These are phyloP conservation scores for Neophaeococcomyces aloes DNA, from an alignment of 2,329 filamentous ascomycete genomes.

Conservation along the genomic window DNA sequence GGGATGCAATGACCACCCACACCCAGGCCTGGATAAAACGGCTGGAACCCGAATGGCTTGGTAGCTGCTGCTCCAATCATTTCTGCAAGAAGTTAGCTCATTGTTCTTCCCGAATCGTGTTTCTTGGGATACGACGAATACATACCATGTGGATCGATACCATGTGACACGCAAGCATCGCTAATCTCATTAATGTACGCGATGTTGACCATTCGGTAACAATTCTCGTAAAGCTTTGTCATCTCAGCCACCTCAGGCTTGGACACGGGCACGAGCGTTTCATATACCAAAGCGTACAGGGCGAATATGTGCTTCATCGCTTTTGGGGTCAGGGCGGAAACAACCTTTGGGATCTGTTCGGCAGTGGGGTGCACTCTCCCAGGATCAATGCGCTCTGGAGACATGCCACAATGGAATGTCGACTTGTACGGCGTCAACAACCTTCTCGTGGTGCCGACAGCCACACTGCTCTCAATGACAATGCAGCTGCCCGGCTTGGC, in stretches of 20 bases:
- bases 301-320: constrained; percentile 9
- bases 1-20: constrained; percentile 18
- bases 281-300: constrained; percentile 13
- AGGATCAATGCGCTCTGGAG: constrained; percentile 16
- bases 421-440: constrained; percentile 6
- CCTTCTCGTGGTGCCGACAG: constrained; percentile 15
- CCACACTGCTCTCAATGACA: constrained; percentile 17
- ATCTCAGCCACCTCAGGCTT: constrained; percentile 15
- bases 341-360: constrained; percentile 14
- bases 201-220: constrained; percentile 17
- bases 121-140: neutral
- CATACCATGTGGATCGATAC: constrained; percentile 11
- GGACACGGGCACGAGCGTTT: constrained; percentile 13
- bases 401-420: constrained; percentile 16
- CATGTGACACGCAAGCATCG: constrained; percentile 12
- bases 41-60: constrained; percentile 16
- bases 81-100: constrained; percentile 2
- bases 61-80: constrained; percentile 14
- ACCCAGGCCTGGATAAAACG: constrained; percentile 13
- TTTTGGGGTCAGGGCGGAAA: constrained; percentile 12
- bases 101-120: neutral
- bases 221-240: constrained; percentile 18
- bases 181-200: constrained; percentile 17
- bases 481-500: constrained; percentile 12
- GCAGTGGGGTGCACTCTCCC: constrained; percentile 11